phyloP scores from a whole-genome alignment of 129 eudicot genomes.

The Flaveria ramosissima region DNA sequence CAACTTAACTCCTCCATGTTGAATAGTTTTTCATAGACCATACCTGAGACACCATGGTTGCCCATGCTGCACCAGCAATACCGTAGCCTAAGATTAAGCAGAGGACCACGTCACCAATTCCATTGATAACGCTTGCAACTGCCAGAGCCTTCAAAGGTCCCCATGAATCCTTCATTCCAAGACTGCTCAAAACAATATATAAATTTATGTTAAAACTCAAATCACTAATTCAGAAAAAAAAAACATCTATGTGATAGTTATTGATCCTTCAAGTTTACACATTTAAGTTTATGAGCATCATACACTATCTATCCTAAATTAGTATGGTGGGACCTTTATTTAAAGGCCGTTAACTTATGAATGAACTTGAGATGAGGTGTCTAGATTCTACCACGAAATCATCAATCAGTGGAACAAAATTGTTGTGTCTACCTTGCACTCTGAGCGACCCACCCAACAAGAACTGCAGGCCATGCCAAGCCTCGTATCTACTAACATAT shows the following conservation, averaged over 20 bases:
- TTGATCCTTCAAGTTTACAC: background rate
- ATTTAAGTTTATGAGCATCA: background rate
- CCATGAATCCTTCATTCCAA: constrained; percentile 99
- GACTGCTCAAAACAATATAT: constrained; percentile 49
- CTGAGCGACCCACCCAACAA: constrained; percentile 98
- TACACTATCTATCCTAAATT: background rate
- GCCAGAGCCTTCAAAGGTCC: constrained; percentile 95
- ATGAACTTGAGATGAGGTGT: background rate
- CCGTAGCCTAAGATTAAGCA: constrained; percentile 81
- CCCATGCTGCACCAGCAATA: constrained; percentile 99
- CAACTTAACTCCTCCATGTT: background rate
- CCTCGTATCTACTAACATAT: constrained; percentile 78
- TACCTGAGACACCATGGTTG: constrained; percentile 95
- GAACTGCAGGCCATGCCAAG: constrained; percentile 97
- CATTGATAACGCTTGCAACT: constrained; percentile 79
- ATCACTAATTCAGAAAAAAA: constrained; percentile 20
- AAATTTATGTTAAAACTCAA: background rate
- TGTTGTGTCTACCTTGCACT: constrained; percentile 79
- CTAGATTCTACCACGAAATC: constrained; percentile 23
- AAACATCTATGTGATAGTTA: background rate
- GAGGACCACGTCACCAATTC: constrained; percentile 74
- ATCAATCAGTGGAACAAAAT: constrained; percentile 20
- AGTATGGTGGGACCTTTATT: background rate
- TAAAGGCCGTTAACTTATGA: background rate
- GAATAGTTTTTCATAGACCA: constrained; percentile 4